phyloP scores from a whole-genome alignment of 805 yeast species.

The Suhomyces emberorum region DNA sequence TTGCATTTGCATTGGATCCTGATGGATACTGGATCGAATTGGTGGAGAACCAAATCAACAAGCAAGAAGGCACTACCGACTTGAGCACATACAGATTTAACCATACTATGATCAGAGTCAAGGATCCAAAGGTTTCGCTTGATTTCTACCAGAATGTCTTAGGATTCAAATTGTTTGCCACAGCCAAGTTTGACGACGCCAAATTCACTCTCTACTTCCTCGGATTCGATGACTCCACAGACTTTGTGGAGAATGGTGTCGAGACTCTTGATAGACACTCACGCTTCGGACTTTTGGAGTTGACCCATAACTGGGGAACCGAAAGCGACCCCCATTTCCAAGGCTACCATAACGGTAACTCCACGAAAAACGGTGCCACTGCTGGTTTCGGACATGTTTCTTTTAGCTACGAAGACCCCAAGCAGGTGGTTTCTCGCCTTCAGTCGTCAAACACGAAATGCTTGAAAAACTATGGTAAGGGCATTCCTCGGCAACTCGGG shows the following conservation, averaged over 20 bases:
- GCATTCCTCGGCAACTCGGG: conserved; percentile 55
- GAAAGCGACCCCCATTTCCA: conserved; percentile 70
- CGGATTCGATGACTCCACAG: conserved; percentile 57
- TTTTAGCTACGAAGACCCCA: conserved; percentile 63
- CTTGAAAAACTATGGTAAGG: conserved; percentile 55
- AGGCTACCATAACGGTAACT: conserved; percentile 79
- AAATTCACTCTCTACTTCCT: conserved; percentile 83
- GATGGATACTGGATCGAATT: conserved; percentile 97
- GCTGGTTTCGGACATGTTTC: conserved; percentile 89
- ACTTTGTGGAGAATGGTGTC: conserved; percentile 42
- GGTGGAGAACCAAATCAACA: conserved; percentile 52
- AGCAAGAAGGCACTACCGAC: conserved; percentile 40
- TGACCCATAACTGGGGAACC: conserved; percentile 96
- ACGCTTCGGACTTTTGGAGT: conserved; percentile 74
- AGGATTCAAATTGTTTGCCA: conserved; percentile 73
- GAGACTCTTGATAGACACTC: conserved; percentile 28
- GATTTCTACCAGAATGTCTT: conserved; percentile 74
- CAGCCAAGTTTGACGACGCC: conserved; percentile 59
- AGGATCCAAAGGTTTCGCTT: conserved; percentile 43
- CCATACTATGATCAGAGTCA: neutral
- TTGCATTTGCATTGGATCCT: conserved; percentile 94
- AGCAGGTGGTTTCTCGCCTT: conserved; percentile 50
- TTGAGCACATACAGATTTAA: conserved; percentile 43
- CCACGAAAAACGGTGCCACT: conserved; percentile 49
- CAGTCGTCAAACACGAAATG: conserved; percentile 49